A percentile compares a stretch with the other conserved stretches of the same genome.
These are phyloP conservation scores for Globisporangium cylindrosporum DNA, from an alignment of 352 stramenopile species.

Conservation along the genomic window DNA sequence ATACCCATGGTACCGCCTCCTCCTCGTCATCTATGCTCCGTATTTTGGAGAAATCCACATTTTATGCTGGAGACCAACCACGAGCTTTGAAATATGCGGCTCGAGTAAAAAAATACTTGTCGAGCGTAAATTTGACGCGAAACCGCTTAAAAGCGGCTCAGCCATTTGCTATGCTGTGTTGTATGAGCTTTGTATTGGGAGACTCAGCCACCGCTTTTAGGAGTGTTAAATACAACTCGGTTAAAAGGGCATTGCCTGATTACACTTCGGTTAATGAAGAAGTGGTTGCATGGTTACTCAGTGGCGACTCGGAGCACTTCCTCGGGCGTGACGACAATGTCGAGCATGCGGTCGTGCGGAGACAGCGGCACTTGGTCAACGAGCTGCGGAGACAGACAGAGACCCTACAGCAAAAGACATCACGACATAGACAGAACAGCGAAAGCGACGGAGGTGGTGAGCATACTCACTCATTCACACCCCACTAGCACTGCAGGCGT, in stretches of 20 bases:
- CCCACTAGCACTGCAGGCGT: not conserved
- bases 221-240: too few relatives aligned
- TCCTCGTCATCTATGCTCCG: too few relatives aligned
- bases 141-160: too few relatives aligned
- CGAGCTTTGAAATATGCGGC: too few relatives aligned
- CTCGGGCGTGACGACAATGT: slow-evolving; percentile 61
- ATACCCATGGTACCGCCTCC: too few relatives aligned
- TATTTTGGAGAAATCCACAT: too few relatives aligned
- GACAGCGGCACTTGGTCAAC: slow-evolving; percentile 59
- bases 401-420: slow-evolving; percentile 37
- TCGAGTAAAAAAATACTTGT: too few relatives aligned
- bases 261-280: not conserved
- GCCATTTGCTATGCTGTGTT: too few relatives aligned
- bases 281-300: not conserved
- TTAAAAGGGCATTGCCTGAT: not conserved
- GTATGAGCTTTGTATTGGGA: too few relatives aligned
- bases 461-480: not conserved
- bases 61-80: too few relatives aligned
- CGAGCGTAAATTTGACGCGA: too few relatives aligned
- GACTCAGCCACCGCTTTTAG: too few relatives aligned
- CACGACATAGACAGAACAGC: not conserved
- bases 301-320: slow-evolving; percentile 36
- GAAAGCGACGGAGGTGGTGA: not conserved
- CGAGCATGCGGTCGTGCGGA: slow-evolving; percentile 62
- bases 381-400: slow-evolving; percentile 61